phyloP scores from a whole-genome alignment of 2,329 filamentous ascomycete species.

The Diaporthe destruens region DNA sequence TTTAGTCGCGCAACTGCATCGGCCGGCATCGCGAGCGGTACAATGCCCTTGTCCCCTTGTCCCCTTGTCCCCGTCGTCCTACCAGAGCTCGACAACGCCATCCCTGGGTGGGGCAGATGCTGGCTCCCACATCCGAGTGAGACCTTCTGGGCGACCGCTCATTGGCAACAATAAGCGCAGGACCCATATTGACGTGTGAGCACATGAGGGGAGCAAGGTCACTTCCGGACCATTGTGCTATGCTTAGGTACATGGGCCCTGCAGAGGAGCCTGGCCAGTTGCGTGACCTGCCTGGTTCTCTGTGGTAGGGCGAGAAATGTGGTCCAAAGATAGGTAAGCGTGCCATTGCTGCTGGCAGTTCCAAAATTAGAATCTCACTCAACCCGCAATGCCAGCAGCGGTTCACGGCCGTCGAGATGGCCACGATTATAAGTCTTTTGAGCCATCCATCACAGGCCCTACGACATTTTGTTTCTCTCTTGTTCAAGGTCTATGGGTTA shows the following conservation, averaged over 20 bases:
- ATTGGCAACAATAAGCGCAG: constrained; percentile 50
- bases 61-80: constrained; percentile 40
- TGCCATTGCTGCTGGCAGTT: constrained; percentile 46
- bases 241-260: constrained; percentile 31
- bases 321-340: constrained; percentile 57
- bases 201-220: constrained; percentile 39
- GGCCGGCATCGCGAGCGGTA: constrained; percentile 37
- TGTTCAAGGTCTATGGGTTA: constrained; percentile 59
- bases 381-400: constrained; percentile 48
- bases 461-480: constrained; percentile 56
- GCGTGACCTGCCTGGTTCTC: constrained; percentile 39
- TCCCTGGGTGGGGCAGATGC: constrained; percentile 48
- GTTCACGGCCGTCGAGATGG: constrained; percentile 55
- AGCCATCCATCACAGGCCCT: constrained; percentile 55
- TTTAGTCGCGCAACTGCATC: constrained; percentile 50
- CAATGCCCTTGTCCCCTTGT: constrained; percentile 39
- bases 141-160: constrained; percentile 46
- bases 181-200: constrained; percentile 39
- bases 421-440: constrained; percentile 72
- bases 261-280: constrained; percentile 42
- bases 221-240: constrained; percentile 27
- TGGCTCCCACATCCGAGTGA: constrained; percentile 49
- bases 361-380: constrained; percentile 60
- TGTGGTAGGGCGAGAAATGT: constrained; percentile 45
- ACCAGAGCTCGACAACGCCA: constrained; percentile 42